Percentiles rank a stretch among this genome's conserved stretches.
Evolutionary conservation across 129 eudicot genomes (phyloP).

Genomic region (Chrysanthemum lavandulifolium): DNA sequence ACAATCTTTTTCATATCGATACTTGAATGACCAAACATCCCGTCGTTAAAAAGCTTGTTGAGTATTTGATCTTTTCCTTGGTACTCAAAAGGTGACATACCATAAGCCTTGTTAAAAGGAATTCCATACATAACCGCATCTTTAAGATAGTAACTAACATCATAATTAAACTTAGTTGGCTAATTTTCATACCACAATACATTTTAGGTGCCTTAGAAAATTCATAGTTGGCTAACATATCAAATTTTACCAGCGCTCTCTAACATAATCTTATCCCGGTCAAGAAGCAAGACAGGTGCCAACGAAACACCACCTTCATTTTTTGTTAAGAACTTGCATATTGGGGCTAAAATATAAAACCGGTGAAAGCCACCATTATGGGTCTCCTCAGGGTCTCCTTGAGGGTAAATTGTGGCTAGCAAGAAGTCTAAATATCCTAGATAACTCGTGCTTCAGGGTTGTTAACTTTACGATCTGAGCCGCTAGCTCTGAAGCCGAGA

Average conservation of each 20-base stretch:
- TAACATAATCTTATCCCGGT: slow-evolving; percentile 78
- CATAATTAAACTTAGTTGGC: neutral
- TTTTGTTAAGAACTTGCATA: slow-evolving; percentile 75
- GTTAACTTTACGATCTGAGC: slow-evolving; percentile 23
- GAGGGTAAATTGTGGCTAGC: slow-evolving; percentile 41
- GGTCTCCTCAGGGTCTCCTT: slow-evolving; percentile 23
- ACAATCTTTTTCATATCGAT: no score
- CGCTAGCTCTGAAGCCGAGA: slow-evolving; percentile 29
- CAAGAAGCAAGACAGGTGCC: slow-evolving; percentile 76
- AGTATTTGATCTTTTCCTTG: slow-evolving; percentile 65
- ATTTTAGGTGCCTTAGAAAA: no score
- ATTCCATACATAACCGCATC: slow-evolving; percentile 71
- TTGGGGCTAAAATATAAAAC: slow-evolving; percentile 77
- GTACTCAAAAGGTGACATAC: slow-evolving; percentile 64
- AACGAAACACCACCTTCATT: slow-evolving; percentile 72
- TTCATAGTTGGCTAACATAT: neutral
- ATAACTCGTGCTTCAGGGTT: slow-evolving; percentile 39
- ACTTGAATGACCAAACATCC: slow-evolving; percentile 35
- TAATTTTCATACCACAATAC: neutral
- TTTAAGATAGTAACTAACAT: slow-evolving; percentile 57
- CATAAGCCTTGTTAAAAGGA: slow-evolving; percentile 75
- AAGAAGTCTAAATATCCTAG: slow-evolving; percentile 34
- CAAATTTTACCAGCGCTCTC: slow-evolving; percentile 65
- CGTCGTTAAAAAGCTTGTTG: slow-evolving; percentile 60
- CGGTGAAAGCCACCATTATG: slow-evolving; percentile 55